These are phyloP conservation scores for Dictyostelium intermedium DNA, from an alignment of 78 protist species.

Conservation along the genomic window DNA sequence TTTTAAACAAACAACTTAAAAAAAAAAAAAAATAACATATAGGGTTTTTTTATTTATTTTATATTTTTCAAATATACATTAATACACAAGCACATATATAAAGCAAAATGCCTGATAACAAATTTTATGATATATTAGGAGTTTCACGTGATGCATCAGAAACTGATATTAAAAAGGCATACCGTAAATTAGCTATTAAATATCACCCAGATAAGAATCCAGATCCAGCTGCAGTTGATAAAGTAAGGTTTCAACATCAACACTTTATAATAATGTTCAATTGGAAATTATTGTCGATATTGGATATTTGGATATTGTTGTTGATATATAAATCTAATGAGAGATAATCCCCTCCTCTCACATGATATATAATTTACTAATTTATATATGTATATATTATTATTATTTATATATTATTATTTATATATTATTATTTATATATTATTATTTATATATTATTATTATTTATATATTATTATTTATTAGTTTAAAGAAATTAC, in stretches of 20 bases:
- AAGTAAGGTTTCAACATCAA: too few relatives aligned
- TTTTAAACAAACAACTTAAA: too few relatives aligned
- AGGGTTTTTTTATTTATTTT: neutral
- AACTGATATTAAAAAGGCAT: slow-evolving; percentile 87
- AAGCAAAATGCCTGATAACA: slow-evolving; percentile 39
- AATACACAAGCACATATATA: neutral
- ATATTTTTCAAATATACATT: neutral
- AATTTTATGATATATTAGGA: slow-evolving; percentile 74
- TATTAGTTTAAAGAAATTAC: slow-evolving; percentile 92
- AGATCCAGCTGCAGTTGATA: slow-evolving; percentile 78
- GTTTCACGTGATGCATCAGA: slow-evolving; percentile 82
- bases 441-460: neutral
- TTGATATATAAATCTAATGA: too few relatives aligned
- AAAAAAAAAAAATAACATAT: neutral
- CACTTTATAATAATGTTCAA: too few relatives aligned
- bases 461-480: neutral
- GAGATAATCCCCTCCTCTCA: too few relatives aligned
- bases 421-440: neutral
- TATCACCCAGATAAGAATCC: slow-evolving; percentile 98
- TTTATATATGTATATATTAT: too few relatives aligned
- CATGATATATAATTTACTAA: too few relatives aligned
- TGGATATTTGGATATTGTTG: too few relatives aligned
- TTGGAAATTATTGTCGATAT: too few relatives aligned
- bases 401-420: too few relatives aligned
- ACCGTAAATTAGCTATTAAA: slow-evolving; percentile 94